phyloP scores from a whole-genome alignment of 2,329 filamentous ascomycete species.

The Fusarium coicis region DNA sequence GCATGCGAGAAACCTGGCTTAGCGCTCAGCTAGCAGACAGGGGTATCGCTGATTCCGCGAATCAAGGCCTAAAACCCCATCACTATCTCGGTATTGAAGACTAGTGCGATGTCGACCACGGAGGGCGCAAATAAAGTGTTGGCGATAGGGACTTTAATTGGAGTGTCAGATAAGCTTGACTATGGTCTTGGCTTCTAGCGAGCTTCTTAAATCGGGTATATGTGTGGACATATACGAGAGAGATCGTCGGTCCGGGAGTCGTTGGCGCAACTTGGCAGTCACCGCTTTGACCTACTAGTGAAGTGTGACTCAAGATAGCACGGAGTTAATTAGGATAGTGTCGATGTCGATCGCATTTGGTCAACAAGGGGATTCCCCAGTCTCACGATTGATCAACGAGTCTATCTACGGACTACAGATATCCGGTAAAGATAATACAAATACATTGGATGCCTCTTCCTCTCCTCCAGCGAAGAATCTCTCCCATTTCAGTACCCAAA shows the following conservation, averaged over 20 bases:
- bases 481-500: not conserved
- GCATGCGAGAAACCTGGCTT: slow-evolving; percentile 15
- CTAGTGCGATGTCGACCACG: slow-evolving; percentile 18
- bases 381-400: not conserved
- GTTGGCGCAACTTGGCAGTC: not conserved
- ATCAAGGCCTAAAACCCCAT: not conserved
- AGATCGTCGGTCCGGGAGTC: slow-evolving; percentile 5
- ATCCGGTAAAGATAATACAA: not conserved
- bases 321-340: not conserved
- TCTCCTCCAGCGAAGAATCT: not conserved
- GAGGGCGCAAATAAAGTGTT: not conserved
- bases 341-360: not conserved
- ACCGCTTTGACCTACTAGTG: slow-evolving; percentile 12
- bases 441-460: not conserved
- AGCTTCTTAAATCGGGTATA: slow-evolving; percentile 16
- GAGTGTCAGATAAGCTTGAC: slow-evolving; percentile 2
- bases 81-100: slow-evolving; percentile 15
- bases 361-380: not conserved
- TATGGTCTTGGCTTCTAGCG: not conserved
- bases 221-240: not conserved
- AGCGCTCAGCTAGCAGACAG: slow-evolving; percentile 8
- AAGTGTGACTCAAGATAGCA: not conserved
- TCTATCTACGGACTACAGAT: not conserved
- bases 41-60: slow-evolving; percentile 17
- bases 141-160: not conserved